These are phyloP conservation scores for Penicillium sp. DNA, from an alignment of 2,329 filamentous ascomycete genomes.

Conservation along the genomic window DNA sequence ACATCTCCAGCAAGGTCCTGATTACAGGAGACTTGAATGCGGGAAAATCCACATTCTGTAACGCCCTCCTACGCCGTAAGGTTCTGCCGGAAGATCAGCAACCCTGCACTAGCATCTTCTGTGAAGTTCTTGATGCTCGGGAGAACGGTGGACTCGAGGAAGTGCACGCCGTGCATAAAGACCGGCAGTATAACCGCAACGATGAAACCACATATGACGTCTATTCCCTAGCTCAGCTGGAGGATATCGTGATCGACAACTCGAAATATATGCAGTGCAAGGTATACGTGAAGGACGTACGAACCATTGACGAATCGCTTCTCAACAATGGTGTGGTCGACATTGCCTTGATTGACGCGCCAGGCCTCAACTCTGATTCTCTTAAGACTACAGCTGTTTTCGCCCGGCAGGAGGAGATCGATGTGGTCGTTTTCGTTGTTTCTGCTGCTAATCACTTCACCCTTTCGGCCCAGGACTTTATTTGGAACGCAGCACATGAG, in stretches of 20 bases:
- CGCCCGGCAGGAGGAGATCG: conserved; percentile 95
- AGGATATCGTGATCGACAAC: conserved; percentile 89
- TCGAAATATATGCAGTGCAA: conserved; percentile 92
- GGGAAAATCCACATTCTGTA: conserved; percentile 98
- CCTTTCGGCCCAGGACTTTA: conserved; percentile 96
- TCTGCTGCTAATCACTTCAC: conserved; percentile 98
- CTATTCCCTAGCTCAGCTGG: conserved; percentile 75
- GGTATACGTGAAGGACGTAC: conserved; percentile 89
- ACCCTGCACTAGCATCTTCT: conserved; percentile 97
- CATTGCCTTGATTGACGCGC: conserved; percentile 95
- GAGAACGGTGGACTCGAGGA: conserved; percentile 93
- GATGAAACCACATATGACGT: conserved; percentile 95
- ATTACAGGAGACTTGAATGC: conserved; percentile 96
- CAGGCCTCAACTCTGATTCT: conserved; percentile 93
- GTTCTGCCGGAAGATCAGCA: conserved; percentile 96
- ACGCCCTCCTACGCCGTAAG: conserved; percentile 90
- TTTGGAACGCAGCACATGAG: conserved; percentile 90
- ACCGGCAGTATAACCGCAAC: conserved; percentile 78
- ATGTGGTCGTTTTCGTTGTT: conserved; percentile 97
- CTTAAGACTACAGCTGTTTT: conserved; percentile 97
- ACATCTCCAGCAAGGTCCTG: conserved; percentile 94
- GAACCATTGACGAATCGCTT: conserved; percentile 87
- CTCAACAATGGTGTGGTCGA: conserved; percentile 98
- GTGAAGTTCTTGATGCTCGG: conserved; percentile 89
- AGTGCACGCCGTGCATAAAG: conserved; percentile 90